These are phyloP conservation scores for Cytospora schulzeri DNA, from an alignment of 2,329 filamentous ascomycete genomes.

Conservation along the genomic window DNA sequence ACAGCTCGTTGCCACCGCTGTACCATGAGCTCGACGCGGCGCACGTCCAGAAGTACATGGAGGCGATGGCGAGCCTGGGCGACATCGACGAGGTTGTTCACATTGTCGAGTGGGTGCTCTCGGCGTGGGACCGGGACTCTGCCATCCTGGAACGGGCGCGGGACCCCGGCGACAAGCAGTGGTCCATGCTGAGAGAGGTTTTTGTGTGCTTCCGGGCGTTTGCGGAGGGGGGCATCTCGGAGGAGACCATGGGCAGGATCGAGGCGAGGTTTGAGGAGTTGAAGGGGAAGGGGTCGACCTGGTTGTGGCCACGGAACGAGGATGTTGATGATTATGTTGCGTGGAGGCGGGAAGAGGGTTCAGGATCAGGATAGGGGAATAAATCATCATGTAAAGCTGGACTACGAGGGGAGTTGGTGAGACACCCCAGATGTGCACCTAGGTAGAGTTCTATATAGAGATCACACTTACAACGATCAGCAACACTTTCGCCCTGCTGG, in stretches of 20 bases:
- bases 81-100: constrained; percentile 60
- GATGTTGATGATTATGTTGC: constrained; percentile 40
- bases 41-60: constrained; percentile 62
- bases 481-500: too few species aligned
- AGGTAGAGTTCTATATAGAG: too few species aligned
- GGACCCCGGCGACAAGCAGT: constrained; percentile 39
- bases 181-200: constrained; percentile 35
- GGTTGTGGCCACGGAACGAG: constrained; percentile 43
- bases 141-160: constrained; percentile 41
- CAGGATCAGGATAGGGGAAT: background rate
- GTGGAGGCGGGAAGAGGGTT: background rate
- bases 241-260: constrained; percentile 37
- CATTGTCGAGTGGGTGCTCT: constrained; percentile 61
- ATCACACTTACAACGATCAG: too few species aligned
- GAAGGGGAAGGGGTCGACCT: constrained; percentile 32
- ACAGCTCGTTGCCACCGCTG: constrained; percentile 32
- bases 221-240: constrained; percentile 45
- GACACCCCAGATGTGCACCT: background rate
- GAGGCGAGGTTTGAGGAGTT: constrained; percentile 34
- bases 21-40: constrained; percentile 48
- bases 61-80: constrained; percentile 61
- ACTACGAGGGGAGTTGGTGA: background rate
- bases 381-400: background rate
- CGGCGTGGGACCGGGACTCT: constrained; percentile 43
- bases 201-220: constrained; percentile 48